Evolutionary conservation across 2,329 filamentous ascomycete species (phyloP).

Genomic region (Aureobasidium mangrovei): DNA sequence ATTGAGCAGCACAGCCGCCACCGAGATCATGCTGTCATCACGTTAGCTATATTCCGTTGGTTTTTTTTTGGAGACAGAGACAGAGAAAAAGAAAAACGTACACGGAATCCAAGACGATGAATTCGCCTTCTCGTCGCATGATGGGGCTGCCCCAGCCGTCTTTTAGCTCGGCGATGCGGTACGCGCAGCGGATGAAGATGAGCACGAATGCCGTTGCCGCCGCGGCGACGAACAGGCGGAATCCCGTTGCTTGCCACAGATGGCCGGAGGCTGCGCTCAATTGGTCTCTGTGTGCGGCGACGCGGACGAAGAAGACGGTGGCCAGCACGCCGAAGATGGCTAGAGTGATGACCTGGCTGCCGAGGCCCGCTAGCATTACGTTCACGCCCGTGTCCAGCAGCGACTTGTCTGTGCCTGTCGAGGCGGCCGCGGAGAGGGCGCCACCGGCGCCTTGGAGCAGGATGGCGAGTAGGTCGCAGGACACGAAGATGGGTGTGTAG

Average conservation of each 20-base stretch:
- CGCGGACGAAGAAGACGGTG: conserved; percentile 26
- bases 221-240: conserved; percentile 23
- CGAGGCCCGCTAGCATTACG: conserved; percentile 51
- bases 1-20: conserved; percentile 24
- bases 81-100: conserved; percentile 1
- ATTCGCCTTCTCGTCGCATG: conserved; percentile 17
- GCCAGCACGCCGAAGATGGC: conserved; percentile 39
- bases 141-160: conserved; percentile 18
- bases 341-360: conserved; percentile 47
- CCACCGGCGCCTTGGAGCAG: conserved; percentile 50
- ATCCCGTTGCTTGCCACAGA: conserved; percentile 14
- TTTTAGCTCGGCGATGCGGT: conserved; percentile 24
- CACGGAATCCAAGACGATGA: conserved; percentile 19
- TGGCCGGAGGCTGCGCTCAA: neutral
- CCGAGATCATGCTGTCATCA: conserved; percentile 9
- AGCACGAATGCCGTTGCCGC: conserved; percentile 21
- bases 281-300: neutral
- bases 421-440: conserved; percentile 46
- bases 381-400: conserved; percentile 42
- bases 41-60: neutral
- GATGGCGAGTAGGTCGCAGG: conserved; percentile 52
- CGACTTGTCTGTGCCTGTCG: conserved; percentile 24
- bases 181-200: conserved; percentile 24
- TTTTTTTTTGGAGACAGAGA: neutral
- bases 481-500: conserved; percentile 50